These are phyloP conservation scores for Thermochaetoides dissita DNA, from an alignment of 2,329 filamentous ascomycete genomes.

Conservation along the genomic window DNA sequence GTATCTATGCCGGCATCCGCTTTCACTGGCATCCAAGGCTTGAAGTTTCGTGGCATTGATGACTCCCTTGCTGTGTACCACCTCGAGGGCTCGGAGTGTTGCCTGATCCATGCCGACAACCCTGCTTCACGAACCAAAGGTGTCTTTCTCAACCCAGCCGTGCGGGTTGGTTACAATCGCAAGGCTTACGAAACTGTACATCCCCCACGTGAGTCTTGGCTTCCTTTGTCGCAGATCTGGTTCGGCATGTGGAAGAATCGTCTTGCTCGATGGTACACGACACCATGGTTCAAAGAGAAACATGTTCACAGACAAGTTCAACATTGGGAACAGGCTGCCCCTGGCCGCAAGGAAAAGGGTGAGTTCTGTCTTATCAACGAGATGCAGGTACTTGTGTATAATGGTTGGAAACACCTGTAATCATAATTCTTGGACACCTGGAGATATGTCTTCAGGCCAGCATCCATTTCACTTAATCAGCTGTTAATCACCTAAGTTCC, in stretches of 20 bases:
- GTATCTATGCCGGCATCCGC: constrained; percentile 14
- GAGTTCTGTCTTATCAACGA: constrained; percentile 41
- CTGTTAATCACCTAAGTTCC: too few relatives aligned
- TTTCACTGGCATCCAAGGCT: constrained; percentile 15
- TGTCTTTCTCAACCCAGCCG: constrained; percentile 55
- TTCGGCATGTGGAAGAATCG: constrained; percentile 46
- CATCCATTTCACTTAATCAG: too few relatives aligned
- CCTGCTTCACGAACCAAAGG: constrained; percentile 36
- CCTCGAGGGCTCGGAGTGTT: constrained; percentile 67
- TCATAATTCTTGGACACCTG: too few relatives aligned
- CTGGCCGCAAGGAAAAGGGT: constrained; percentile 24
- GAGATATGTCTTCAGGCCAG: too few relatives aligned
- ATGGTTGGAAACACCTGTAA: constrained; percentile 44
- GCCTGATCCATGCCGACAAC: constrained; percentile 62
- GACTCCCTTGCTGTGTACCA: constrained; percentile 48
- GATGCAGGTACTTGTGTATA: constrained; percentile 44
- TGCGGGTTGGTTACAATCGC: constrained; percentile 51
- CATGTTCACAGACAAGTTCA: too few relatives aligned
- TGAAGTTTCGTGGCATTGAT: constrained; percentile 48
- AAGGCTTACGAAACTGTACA: constrained; percentile 38
- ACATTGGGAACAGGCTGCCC: too few relatives aligned
- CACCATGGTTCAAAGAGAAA: constrained; percentile 18
- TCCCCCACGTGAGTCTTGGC: constrained; percentile 28
- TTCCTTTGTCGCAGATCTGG: constrained; percentile 31
- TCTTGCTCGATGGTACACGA: constrained; percentile 21